Percentiles rank a stretch among this genome's conserved stretches.
Evolutionary conservation across 495 filamentous ascomycete species (phyloP).

Genomic region (Neurospora discreta): DNA sequence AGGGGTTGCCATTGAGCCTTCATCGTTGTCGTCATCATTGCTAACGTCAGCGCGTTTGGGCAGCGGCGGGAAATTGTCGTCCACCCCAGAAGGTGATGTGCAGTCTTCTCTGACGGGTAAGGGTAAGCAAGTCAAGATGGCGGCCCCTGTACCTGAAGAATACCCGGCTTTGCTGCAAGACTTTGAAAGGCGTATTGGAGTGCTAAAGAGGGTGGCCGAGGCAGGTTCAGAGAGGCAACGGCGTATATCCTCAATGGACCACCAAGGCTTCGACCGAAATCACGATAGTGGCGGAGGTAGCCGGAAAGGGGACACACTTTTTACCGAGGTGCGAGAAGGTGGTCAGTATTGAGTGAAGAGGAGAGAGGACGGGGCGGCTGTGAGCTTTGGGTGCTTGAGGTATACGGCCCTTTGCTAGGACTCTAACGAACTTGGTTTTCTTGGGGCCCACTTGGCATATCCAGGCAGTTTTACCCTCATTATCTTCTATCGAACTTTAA

Average conservation of each 20-base stretch:
- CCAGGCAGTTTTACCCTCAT: not conserved
- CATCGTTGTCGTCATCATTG: not conserved
- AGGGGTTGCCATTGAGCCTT: conserved; percentile 36
- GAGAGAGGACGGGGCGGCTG: not conserved
- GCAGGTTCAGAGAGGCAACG: conserved; percentile 29
- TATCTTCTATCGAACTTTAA: not conserved
- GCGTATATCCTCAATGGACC: not conserved
- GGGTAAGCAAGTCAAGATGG: conserved; percentile 20
- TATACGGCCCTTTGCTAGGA: not conserved
- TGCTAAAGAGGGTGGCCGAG: conserved; percentile 38
- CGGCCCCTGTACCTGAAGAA: conserved; percentile 16
- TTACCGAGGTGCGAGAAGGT: not conserved
- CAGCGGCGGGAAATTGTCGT: conserved; percentile 12
- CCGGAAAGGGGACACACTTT: not conserved
- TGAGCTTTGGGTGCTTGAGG: not conserved
- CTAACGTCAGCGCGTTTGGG: not conserved
- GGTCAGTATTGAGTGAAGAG: not conserved
- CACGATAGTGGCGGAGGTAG: not conserved
- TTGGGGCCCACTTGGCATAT: not conserved
- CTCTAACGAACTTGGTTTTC: not conserved
- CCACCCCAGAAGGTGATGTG: conserved; percentile 14
- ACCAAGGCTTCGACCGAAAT: not conserved
- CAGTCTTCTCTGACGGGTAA: conserved; percentile 13
- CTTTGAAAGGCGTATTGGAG: conserved; percentile 54
- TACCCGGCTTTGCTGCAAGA: conserved; percentile 50